Evolutionary conservation across 805 yeast genomes (phyloP).

Genomic region (Lachancea lanzarotensis): DNA sequence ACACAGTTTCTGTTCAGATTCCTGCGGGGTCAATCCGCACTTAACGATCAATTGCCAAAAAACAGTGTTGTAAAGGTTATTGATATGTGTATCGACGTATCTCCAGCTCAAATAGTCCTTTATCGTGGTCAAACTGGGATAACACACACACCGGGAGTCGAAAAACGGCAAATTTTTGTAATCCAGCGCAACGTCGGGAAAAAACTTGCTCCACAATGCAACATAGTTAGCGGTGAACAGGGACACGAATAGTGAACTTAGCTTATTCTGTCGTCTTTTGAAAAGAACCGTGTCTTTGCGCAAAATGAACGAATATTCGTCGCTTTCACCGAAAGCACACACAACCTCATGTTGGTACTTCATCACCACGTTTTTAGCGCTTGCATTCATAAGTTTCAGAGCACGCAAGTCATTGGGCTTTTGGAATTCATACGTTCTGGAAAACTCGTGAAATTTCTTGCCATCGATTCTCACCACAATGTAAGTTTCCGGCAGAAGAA

Average conservation of each 20-base stretch:
- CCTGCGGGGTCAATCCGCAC: slow-evolving; percentile 65
- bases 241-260: slow-evolving; percentile 76
- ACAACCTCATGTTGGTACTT: slow-evolving; percentile 62
- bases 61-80: slow-evolving; percentile 85
- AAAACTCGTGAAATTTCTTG: slow-evolving; percentile 84
- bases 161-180: slow-evolving; percentile 67
- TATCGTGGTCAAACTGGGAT: slow-evolving; percentile 56
- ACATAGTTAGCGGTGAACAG: slow-evolving; percentile 73
- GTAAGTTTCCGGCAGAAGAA: slow-evolving; percentile 70
- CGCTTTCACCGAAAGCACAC: slow-evolving; percentile 91
- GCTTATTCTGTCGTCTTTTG: slow-evolving; percentile 74
- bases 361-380: slow-evolving; percentile 62
- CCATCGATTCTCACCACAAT: slow-evolving; percentile 89
- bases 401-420: slow-evolving; percentile 89
- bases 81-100: slow-evolving; percentile 94
- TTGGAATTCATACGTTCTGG: slow-evolving; percentile 61
- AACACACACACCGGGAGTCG: slow-evolving; percentile 84
- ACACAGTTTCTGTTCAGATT: slow-evolving; percentile 68
- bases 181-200: slow-evolving; percentile 45
- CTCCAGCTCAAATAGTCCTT: slow-evolving; percentile 91
- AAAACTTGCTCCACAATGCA: slow-evolving; percentile 55
- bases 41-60: slow-evolving; percentile 79
- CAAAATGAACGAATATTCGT: slow-evolving; percentile 83
- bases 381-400: slow-evolving; percentile 67
- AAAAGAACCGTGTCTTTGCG: slow-evolving; percentile 58